phyloP scores from a whole-genome alignment of 2,329 filamentous ascomycete species.

The Neocucurbitaria cava region DNA sequence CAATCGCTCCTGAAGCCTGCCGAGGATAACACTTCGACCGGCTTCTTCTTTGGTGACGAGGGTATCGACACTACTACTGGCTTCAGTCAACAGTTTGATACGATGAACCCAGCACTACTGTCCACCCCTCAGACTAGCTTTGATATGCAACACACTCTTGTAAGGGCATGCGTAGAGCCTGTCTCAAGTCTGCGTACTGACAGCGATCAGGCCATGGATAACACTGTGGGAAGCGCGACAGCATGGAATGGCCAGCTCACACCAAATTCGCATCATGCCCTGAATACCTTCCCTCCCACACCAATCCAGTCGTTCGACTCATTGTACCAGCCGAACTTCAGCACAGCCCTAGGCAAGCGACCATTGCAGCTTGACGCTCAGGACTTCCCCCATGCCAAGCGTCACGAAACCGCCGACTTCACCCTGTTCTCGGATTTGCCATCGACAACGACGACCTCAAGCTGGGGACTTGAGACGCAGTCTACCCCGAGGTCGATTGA shows the following conservation, averaged over 20 bases:
- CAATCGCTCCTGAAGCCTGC: constrained; percentile 34
- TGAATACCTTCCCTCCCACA: constrained; percentile 34
- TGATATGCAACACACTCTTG: constrained; percentile 37
- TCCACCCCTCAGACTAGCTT: constrained; percentile 29
- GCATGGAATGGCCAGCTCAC: constrained; percentile 36
- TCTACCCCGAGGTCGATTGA: constrained; percentile 26
- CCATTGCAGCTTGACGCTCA: constrained; percentile 37
- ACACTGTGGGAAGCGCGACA: constrained; percentile 36
- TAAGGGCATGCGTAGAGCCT: constrained; percentile 19
- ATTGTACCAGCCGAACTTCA: constrained; percentile 23
- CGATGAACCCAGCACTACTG: constrained; percentile 29
- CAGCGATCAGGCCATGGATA: constrained; percentile 36
- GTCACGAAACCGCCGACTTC: constrained; percentile 37
- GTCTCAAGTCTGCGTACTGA: constrained; percentile 11
- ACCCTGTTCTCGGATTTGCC: constrained; percentile 30
- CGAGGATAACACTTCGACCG: constrained; percentile 40
- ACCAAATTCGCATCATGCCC: constrained; percentile 21
- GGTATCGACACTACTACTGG: constrained; percentile 39
- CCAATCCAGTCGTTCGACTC: constrained; percentile 37
- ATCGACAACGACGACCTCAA: constrained; percentile 27
- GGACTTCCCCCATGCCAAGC: constrained; percentile 44
- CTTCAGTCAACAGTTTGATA: constrained; percentile 19
- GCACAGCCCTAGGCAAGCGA: constrained; percentile 36
- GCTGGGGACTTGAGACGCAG: constrained; percentile 33
- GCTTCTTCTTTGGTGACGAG: constrained; percentile 44